Evolutionary conservation across 192 early-diverging fungal species (phyloP).

Genomic region (Backusella tarrabulga): DNA sequence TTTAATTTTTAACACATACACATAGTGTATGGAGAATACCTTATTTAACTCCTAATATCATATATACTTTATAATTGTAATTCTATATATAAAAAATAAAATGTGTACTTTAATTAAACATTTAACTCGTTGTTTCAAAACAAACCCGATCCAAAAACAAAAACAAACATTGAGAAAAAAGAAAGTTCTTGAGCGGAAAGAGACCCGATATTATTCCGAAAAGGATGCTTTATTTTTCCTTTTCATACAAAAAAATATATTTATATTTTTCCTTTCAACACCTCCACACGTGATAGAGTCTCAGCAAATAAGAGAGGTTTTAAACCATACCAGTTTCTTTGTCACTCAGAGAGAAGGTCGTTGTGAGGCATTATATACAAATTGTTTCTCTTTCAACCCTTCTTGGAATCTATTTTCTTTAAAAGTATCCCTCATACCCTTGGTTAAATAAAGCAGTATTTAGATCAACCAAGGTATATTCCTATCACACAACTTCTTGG

Average conservation of each 20-base stretch:
- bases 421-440: not conserved
- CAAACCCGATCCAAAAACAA: not conserved
- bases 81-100: not conserved
- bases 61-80: not conserved
- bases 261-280: not conserved
- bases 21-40: not conserved
- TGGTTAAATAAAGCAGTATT: not conserved
- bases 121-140: not conserved
- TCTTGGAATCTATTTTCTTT: not conserved
- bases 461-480: not conserved
- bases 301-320: not conserved
- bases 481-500: not conserved
- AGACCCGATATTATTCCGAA: not conserved
- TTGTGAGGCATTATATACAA: not conserved
- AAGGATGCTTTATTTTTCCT: not conserved
- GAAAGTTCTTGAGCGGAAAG: not conserved
- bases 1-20: not conserved
- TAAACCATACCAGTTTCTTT: not conserved
- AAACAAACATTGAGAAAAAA: not conserved
- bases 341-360: not conserved
- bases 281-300: not conserved
- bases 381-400: not conserved
- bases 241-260: too few species aligned
- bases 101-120: not conserved
- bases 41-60: not conserved